Base-by-base conservation (phyloP, 495 filamentous ascomycete species). In the Podospora bellae-mahoneyi region DNA sequence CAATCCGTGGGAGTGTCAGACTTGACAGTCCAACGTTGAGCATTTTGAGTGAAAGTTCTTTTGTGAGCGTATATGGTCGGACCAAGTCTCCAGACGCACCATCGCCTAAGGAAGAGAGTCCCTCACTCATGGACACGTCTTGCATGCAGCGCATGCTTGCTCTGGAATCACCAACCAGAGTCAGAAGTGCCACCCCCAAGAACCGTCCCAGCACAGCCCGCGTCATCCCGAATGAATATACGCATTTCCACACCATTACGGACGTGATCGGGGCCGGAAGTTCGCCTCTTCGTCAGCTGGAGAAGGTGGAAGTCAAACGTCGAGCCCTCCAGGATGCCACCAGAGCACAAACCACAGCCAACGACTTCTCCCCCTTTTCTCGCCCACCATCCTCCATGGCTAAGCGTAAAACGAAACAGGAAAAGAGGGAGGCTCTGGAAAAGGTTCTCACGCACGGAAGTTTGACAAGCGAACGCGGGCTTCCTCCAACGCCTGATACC, bases 31-130 rank as follows among this genome's bases (percentile, higher is more conserved):
- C 90, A 7, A 84, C 89, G 60, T 78, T 93, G 20, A 94, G 91
- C 69, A 83, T 91, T 19, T 82, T 94, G 30, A 93, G 91, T 73
- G 90, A 94, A 76, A 92, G 90, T 72, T 92, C 90, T 34, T 91
- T 93, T 69, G 71, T 91, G 13, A 89, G 88, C 73, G 81, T 91
- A 5, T 88, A 89, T 66, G 90, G 87, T 18, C 75, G 80, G 18
- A 81, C 77, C 66, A 69, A 70, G 26, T 66, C 72, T 39, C 69
- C 69, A 3, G 74, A 72, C 18, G 71, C 68, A 62, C 58, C 66
- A 3, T 69, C 74, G 2, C 67, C 69, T 3, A 71, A 77, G 1
- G 62, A 75, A 0, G 66, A 66, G 6, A 72, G 75, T 48, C 65
- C 74, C 15, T 68, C 68, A 18, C 67, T 67, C 15, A 59, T 75